These are phyloP conservation scores for Leccinum ochraceum DNA, from an alignment of 768 basidiomycete genomes.

Conservation along the genomic window DNA sequence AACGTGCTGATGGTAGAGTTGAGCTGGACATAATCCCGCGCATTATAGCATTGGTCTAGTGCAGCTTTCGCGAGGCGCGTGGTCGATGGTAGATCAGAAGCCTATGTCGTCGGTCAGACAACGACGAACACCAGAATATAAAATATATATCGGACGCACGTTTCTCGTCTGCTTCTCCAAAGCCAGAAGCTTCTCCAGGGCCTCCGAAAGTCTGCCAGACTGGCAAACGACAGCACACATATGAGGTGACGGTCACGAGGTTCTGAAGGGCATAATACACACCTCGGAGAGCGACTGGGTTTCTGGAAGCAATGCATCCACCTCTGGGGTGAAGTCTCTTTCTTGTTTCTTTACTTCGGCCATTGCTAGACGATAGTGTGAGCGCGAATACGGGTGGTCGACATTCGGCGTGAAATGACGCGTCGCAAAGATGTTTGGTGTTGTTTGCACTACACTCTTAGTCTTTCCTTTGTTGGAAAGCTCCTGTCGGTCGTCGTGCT, in stretches of 20 bases:
- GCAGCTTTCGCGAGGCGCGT: conserved; percentile 78
- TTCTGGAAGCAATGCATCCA: conserved; percentile 72
- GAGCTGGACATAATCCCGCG: conserved; percentile 65
- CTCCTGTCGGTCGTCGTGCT: conserved; percentile 20
- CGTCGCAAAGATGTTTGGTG: conserved; percentile 58
- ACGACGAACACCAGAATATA: too few species aligned
- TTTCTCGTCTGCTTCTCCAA: too few species aligned
- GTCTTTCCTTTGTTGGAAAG: conserved; percentile 19
- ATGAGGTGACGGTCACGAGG: conserved; percentile 2
- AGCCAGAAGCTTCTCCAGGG: too few species aligned
- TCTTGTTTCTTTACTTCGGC: conserved; percentile 83
- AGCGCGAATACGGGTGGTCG: conserved; percentile 42
- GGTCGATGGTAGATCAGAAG: conserved; percentile 92
- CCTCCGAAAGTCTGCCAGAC: too few species aligned
- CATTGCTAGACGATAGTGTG: conserved; percentile 54
- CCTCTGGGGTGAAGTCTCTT: conserved; percentile 84
- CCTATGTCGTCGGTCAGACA: conserved; percentile 47
- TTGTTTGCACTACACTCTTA: conserved; percentile 32
- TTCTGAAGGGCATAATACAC: conserved; percentile 17
- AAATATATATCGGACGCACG: too few species aligned
- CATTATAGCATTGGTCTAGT: conserved; percentile 69
- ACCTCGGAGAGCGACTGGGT: conserved; percentile 73
- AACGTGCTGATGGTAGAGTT: conserved; percentile 68
- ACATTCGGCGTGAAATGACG: conserved; percentile 46
- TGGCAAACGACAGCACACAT: too few species aligned